Evolutionary conservation across 352 stramenopile species (phyloP), one percentile per base, ranked within the genome.

Genomic region (Thalassiosira sp.): DNA sequence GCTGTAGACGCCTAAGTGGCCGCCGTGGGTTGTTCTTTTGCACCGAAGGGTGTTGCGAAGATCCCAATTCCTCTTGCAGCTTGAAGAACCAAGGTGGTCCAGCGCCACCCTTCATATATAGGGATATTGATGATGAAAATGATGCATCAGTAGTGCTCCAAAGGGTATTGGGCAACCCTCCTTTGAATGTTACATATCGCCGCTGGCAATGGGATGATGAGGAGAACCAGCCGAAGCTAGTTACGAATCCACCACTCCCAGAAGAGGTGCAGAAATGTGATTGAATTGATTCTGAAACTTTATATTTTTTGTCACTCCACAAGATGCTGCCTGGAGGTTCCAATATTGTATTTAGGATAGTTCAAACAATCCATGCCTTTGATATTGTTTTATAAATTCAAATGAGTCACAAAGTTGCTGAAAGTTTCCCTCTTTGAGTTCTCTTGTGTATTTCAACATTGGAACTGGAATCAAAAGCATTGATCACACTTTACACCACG

Each of bases 111-210:
- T 78, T 79, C 18, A 45, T 48, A 43, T 35, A 75, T 24, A 51
- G 54, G 53, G 79, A 86, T 61, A 75, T 81, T 53, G 79, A 86
- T 63, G 79, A 86, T 69, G 71, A 81, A 33, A 78, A 72, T 57
- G 69, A 86, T 72, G 73, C 79, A 11, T 76, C 73, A 0, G 54
- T 72, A 10, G 42, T 86, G 5, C 46, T 86, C 1, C 48, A 49
- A 22, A 70, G 66, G 33, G 63, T 86, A 20, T 56, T 86, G 13
- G 79, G 79, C 25, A 33, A 67, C 51, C 68, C 79, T 54, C 73
- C 79, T 0, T n/a, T 43, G 7, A 83, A 83, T 81, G 74, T 86
- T 16, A 58, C 56, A 10, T 82, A 81, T 65, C 60, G 49, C 20
- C 49, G 69, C 20, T 84, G 77, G 77, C 35, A 59, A 51, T 79